Conservation (phyloP, 257 asterid genomes). For the Gentiana dahurica region DNA sequence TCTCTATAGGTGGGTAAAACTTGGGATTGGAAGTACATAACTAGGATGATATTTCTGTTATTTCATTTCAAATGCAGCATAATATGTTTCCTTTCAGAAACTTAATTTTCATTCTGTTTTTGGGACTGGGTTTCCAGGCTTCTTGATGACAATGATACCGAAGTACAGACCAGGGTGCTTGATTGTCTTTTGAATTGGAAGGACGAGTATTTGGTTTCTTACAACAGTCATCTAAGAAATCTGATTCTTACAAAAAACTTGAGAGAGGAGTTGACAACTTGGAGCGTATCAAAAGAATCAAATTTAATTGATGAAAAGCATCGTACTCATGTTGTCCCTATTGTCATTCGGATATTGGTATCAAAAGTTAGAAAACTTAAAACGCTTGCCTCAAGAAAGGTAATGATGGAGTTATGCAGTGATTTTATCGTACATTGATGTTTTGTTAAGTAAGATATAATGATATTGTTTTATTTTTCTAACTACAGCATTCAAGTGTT, state of each 20-base stretch:
- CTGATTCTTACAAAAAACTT: conserved; percentile 48
- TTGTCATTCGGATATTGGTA: conserved; percentile 55
- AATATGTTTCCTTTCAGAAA: background rate
- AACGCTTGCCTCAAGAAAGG: conserved; percentile 75
- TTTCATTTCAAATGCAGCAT: background rate
- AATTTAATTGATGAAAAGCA: conserved; percentile 48
- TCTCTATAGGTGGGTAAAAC: conserved; percentile 52
- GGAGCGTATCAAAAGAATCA: conserved; percentile 76
- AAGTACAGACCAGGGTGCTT: conserved; percentile 70
- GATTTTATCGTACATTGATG: conserved; percentile 1
- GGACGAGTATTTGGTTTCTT: conserved; percentile 70
- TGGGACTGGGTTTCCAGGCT: conserved; percentile 35
- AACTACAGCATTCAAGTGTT: conserved; percentile 55
- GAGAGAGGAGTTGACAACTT: conserved; percentile 76
- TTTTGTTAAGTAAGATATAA: conserved; percentile 1
- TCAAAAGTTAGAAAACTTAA: conserved; percentile 81
- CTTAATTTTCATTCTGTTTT: conserved; percentile 1
- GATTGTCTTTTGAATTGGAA: conserved; percentile 89
- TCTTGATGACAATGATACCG: conserved; percentile 80
- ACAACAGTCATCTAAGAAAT: conserved; percentile 58
- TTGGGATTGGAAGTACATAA: background rate
- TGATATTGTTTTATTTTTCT: conserved; percentile 11
- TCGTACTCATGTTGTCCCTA: conserved; percentile 59
- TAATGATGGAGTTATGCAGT: conserved; percentile 14
- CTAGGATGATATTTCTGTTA: background rate